phyloP scores from a whole-genome alignment of 805 yeast genomes.

The Schwanniomyces polymorphus region DNA sequence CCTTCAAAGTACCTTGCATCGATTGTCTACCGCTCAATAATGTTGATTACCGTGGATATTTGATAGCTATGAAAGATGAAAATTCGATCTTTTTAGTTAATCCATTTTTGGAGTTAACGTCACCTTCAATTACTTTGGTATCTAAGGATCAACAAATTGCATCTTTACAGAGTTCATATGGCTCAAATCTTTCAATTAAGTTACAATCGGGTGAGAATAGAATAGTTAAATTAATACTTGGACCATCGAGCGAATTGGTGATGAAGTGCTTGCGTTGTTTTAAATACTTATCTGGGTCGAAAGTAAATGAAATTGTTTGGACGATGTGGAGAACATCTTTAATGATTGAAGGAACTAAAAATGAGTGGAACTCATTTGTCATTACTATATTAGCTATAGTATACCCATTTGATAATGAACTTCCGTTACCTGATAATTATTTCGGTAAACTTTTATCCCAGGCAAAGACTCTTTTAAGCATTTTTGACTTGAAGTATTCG shows the following conservation, averaged over 20 bases:
- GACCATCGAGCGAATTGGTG: slow-evolving; percentile 48
- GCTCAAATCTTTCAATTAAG: slow-evolving; percentile 23
- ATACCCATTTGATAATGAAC: slow-evolving; percentile 42
- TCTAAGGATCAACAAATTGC: slow-evolving; percentile 16
- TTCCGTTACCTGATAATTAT: slow-evolving; percentile 17
- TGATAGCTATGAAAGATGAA: slow-evolving; percentile 40
- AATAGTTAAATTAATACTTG: slow-evolving; percentile 35
- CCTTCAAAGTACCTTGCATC: slow-evolving; percentile 23
- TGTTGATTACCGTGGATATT: slow-evolving; percentile 40
- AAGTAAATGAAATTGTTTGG: slow-evolving; percentile 58
- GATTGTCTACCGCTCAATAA: slow-evolving; percentile 43
- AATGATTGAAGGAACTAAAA: slow-evolving; percentile 35
- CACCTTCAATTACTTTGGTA: slow-evolving; percentile 27
- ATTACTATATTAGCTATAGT: slow-evolving; percentile 50
- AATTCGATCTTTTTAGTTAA: slow-evolving; percentile 45
- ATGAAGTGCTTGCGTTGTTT: slow-evolving; percentile 48
- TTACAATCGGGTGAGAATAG: slow-evolving; percentile 18
- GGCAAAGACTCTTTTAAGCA: slow-evolving; percentile 27
- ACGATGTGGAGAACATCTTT: slow-evolving; percentile 61
- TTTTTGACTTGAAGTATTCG: slow-evolving; percentile 34
- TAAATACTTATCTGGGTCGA: slow-evolving; percentile 56
- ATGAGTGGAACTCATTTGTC: slow-evolving; percentile 64
- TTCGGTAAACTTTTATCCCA: slow-evolving; percentile 29
- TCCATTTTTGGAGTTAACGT: slow-evolving; percentile 54
- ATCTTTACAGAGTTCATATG: slow-evolving; percentile 27